Evolutionary conservation across 1,139 yeast species (phyloP), one percentile per base, ranked within the genome.

Genomic region (Pichia sp.): DNA sequence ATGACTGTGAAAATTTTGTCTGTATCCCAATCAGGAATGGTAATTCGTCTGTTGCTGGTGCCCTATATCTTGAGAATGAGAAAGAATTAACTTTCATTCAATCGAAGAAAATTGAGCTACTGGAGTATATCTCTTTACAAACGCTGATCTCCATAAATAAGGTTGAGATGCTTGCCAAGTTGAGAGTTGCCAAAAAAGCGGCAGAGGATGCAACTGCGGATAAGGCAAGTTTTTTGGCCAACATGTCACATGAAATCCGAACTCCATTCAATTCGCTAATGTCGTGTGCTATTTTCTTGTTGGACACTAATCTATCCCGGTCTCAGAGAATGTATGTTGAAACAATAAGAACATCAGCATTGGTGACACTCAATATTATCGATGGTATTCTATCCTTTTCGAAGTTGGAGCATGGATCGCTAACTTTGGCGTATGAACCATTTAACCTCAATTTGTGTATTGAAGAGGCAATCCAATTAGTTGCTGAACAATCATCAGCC

Each of bases 131-230:
- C 30, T 67, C 76, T 42, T 64, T 74, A 0, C 78, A 72, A 47
- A 76, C 77, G 5, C 72, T 75, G 0, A 74, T 72, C 17, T 67
- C 77, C 1, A 55, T 73, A 23, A 69, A 67, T 17, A 72, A 73
- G 40, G 67, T 74, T 0, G 59, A 62, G 24, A 52, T 73, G 14
- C 72, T 71, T 45, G 53, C 62, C 10, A 73, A 69, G 46, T 69
- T 73, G 68, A 72, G 67, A 46, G 42, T 66, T 19, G 77, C 79
- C 5, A 72, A 70, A 49, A 59, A 63, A 41, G 70, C 75, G 3
- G 79, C 79, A 1, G 78, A 73, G 46, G 77, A 70, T 37, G 78
- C 79, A 1, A 73, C 77, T 0, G 73, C 71, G 5, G 78, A 72
- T 45, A 73, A 71, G 55, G 76, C 78, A 2, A 67, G 74, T 35